Evolutionary conservation across 805 yeast species (phyloP), one percentile per base, ranked within the genome.

Genomic region (Candida silvicultrix): DNA sequence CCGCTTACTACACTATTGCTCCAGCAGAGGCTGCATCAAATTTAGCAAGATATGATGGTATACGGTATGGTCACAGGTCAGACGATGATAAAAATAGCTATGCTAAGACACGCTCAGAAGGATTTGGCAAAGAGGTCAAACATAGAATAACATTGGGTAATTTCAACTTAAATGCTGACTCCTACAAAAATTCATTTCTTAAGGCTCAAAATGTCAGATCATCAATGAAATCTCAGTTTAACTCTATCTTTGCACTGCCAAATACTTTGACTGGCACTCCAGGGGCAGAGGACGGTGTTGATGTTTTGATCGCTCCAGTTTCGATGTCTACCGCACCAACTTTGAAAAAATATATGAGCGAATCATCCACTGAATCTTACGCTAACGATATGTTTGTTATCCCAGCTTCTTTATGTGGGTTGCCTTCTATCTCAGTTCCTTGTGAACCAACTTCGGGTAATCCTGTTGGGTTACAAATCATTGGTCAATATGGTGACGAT

Each of bases 21-120:
- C 85, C 97, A 0, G 85, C 97, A 0, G 99, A 94, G 59, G 98
- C 97, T 0, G 83, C 95, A 1, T 92, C 98, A 0, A 94, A 94
- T 59, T 71, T 94, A 42, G 78, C 97, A 1, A 71, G 97, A 29
- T 94, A 76, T 59, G 99, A 94, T 64, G 99, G 99, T 2, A 69
- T 90, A 19, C 71, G 97, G 46, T 94, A 83, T 60, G 98, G 98
- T 0, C 64, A 58, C 45, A 69, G 85, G 35, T 69, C 75, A 1
- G 63, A 58, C 28, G 49, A 53, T 4, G 74, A 65, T 32, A 57
- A 58, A 19, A 63, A 71, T 28, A 65, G 74, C n/a, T 80, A 74
- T 54, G 74, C 77, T 1, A 67, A 71, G 2, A 85, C 94, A 2
- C 72, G 98, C 49, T 56, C 77, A 1, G 56, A 56, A 7, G 85